Percentiles rank a stretch among this genome's conserved stretches.
Evolutionary conservation across 148 eudicot species (phyloP).

Genomic region (Tetragonia tetragonoides): DNA sequence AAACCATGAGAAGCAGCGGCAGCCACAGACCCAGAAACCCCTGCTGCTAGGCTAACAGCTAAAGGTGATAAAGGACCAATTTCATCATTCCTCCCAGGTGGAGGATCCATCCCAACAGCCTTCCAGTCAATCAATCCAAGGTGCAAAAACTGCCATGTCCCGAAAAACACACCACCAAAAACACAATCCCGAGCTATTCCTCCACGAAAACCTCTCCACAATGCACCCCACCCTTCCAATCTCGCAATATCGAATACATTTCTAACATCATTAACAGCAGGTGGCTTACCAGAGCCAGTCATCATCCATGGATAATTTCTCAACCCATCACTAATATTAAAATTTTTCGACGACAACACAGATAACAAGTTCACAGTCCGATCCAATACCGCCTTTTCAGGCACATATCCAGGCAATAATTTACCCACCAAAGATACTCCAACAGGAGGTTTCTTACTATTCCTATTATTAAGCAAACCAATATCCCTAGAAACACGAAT

Average conservation of each 20-base stretch:
- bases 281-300: constrained; percentile 90
- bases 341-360: constrained; percentile 47
- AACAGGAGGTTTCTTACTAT: not conserved
- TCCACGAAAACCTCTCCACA: constrained; percentile 79
- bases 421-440: constrained; percentile 47
- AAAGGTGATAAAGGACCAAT: constrained; percentile 79
- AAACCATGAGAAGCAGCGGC: constrained; percentile 92
- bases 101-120: constrained; percentile 79
- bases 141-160: constrained; percentile 78
- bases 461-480: constrained; percentile 14
- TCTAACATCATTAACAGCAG: constrained; percentile 65
- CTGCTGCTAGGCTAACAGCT: constrained; percentile 74
- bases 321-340: constrained; percentile 48
- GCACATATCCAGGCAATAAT: constrained; percentile 52
- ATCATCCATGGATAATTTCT: constrained; percentile 94
- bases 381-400: constrained; percentile 51
- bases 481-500: constrained; percentile 33
- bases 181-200: constrained; percentile 77
- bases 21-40: constrained; percentile 82
- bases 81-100: constrained; percentile 65
- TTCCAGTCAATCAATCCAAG: constrained; percentile 72
- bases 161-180: constrained; percentile 84
- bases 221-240: constrained; percentile 79
- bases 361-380: constrained; percentile 66
- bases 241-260: constrained; percentile 48